Evolutionary conservation across 139 green algal species (phyloP), one percentile per base, ranked within the genome.

Genomic region (Auxenochlorella protothecoides): DNA sequence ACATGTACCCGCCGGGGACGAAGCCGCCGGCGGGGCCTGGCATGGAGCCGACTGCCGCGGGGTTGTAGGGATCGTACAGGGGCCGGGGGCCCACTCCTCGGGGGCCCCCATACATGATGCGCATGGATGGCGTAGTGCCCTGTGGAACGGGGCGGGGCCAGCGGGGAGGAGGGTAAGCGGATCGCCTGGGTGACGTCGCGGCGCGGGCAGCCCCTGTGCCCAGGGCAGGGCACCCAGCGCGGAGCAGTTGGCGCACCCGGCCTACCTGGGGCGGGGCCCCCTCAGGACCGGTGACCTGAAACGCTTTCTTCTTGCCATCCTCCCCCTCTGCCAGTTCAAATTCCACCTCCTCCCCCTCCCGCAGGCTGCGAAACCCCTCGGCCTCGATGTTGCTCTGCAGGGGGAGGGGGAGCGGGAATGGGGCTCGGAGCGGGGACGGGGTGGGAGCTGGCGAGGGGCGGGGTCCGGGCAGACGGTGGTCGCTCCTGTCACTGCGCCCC

Each of bases 271-370:
- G 89, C 14, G 87, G 71, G 13, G 76, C 68, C 0, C 93, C 93
- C 10, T 68, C 81, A 3, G 92, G 92, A 0, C 93, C 93, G 3
- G 93, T 95, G 5, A 98, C 93, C 13, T 91, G 84, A 12, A 97
- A 81, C 5, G 93, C 93, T 76, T 97, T 97, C 61, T 85, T 90
- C 14, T 92, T 83, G 51, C 91, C 93, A 75, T 97, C 93, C 1
- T 91, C 80, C 16, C 85, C 83, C 44, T 79, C 73, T 66, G 97
- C 92, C 27, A 96, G 82, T 53, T 90, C 85, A 76, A 90, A 98
- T 79, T 98, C 93, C 2, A 98, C 93, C 44, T 77, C 72, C 81
- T 98, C 93, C 10, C 85, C 88, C 74, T 98, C 92, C 3, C 85
- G 72, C 5, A 98, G 81, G 83, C 85, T 94, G 16, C 93, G 85